phyloP scores from a whole-genome alignment of 192 early-diverging fungal species.

The Piromyces finnis region DNA sequence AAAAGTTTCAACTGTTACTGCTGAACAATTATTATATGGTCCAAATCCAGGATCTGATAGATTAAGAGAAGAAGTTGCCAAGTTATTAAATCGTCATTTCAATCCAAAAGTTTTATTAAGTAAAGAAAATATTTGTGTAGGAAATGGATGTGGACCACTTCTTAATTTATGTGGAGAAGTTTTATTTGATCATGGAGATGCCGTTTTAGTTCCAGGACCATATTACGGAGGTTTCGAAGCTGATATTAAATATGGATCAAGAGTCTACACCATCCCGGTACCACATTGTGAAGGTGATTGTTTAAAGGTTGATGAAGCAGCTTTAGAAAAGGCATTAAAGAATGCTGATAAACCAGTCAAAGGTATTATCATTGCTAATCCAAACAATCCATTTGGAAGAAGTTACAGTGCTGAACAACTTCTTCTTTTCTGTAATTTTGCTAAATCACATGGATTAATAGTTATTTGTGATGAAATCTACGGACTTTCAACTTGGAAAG shows the following conservation, averaged over 20 bases:
- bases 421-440: constrained; percentile 41
- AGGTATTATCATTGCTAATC: constrained; percentile 52
- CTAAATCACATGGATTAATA: constrained; percentile 37
- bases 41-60: constrained; percentile 26
- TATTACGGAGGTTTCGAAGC: constrained; percentile 57
- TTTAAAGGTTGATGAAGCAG: constrained; percentile 12
- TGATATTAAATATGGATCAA: constrained; percentile 6
- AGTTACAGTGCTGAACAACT: constrained; percentile 24
- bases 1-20: neutral
- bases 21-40: constrained; percentile 12
- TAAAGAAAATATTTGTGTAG: constrained; percentile 31
- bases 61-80: constrained; percentile 39
- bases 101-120: constrained; percentile 15
- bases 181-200: constrained; percentile 52
- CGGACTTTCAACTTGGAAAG: constrained; percentile 35
- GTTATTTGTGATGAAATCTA: constrained; percentile 71
- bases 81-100: constrained; percentile 48
- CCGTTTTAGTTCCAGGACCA: constrained; percentile 51
- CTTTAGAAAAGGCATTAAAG: constrained; percentile 25
- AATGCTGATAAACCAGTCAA: constrained; percentile 14
- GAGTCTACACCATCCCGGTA: constrained; percentile 28
- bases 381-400: constrained; percentile 52
- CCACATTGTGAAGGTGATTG: constrained; percentile 15
- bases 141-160: constrained; percentile 45
- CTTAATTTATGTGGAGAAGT: constrained; percentile 43